These are phyloP conservation scores for Aegle marmelos DNA, from an alignment of 345 rosid species.

Conservation along the genomic window DNA sequence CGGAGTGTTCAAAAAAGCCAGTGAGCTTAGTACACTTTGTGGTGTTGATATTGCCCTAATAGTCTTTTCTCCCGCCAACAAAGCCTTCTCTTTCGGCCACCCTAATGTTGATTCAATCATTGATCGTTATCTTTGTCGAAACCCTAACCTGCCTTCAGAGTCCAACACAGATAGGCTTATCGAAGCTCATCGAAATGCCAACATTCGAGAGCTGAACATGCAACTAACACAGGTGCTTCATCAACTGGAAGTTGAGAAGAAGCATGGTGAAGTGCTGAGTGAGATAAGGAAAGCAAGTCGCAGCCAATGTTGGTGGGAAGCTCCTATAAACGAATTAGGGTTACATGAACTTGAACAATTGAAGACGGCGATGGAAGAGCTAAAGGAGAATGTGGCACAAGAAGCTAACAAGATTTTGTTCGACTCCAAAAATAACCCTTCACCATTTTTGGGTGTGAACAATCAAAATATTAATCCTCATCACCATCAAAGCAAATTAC, in stretches of 20 bases:
- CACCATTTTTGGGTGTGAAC: conserved; percentile 2
- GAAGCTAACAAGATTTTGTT: conserved; percentile 15
- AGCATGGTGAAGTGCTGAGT: conserved; percentile 20
- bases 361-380: conserved; percentile 23
- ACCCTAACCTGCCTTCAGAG: not conserved
- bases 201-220: conserved; percentile 25
- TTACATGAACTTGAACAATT: conserved; percentile 22
- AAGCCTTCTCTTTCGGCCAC: conserved; percentile 61
- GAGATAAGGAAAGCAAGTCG: conserved; percentile 11
- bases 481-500: conserved; percentile 17
- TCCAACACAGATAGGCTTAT: not conserved
- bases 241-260: conserved; percentile 32
- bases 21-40: conserved; percentile 50
- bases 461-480: not conserved
- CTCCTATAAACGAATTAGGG: conserved; percentile 24
- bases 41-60: conserved; percentile 37
- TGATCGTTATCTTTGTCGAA: conserved; percentile 28
- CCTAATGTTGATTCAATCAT: conserved; percentile 24
- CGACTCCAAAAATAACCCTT: conserved; percentile 10
- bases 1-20: conserved; percentile 56
- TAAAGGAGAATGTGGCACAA: conserved; percentile 22
- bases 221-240: conserved; percentile 17
- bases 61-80: conserved; percentile 48
- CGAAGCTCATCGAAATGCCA: conserved; percentile 35
- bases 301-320: conserved; percentile 30